These are phyloP conservation scores for Phycomyces nitens DNA, from an alignment of 192 early-diverging fungal species.

Conservation along the genomic window DNA sequence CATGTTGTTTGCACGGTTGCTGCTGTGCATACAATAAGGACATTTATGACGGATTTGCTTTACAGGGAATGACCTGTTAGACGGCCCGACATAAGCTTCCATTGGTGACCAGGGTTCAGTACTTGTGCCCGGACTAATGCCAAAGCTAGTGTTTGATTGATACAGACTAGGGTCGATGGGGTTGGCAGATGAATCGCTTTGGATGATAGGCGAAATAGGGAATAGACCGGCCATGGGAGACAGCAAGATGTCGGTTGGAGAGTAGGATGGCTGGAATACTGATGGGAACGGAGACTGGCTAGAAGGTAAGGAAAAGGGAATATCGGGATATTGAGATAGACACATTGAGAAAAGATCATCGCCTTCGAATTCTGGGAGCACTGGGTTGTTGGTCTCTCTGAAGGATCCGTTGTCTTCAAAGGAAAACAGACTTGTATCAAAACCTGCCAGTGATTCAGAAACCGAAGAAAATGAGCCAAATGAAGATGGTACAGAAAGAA, in stretches of 20 bases:
- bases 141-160: too few relatives aligned
- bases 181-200: neutral
- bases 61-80: neutral
- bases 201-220: neutral
- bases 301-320: neutral
- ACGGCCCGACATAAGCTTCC: neutral
- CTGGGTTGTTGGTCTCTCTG: neutral
- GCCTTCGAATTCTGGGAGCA: neutral
- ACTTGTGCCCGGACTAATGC: neutral
- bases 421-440: neutral
- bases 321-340: neutral
- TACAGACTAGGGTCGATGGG: neutral
- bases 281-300: neutral
- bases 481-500: neutral
- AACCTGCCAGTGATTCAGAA: neutral
- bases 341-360: neutral
- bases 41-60: conserved; percentile 31
- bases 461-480: neutral
- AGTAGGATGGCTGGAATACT: neutral
- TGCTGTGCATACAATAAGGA: conserved; percentile 52
- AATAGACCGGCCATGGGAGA: neutral
- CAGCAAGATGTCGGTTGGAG: neutral
- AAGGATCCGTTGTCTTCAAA: neutral
- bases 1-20: conserved; percentile 66
- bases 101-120: neutral